Base-by-base conservation (phyloP, 805 yeast genomes). In the Candida michaelii region DNA sequence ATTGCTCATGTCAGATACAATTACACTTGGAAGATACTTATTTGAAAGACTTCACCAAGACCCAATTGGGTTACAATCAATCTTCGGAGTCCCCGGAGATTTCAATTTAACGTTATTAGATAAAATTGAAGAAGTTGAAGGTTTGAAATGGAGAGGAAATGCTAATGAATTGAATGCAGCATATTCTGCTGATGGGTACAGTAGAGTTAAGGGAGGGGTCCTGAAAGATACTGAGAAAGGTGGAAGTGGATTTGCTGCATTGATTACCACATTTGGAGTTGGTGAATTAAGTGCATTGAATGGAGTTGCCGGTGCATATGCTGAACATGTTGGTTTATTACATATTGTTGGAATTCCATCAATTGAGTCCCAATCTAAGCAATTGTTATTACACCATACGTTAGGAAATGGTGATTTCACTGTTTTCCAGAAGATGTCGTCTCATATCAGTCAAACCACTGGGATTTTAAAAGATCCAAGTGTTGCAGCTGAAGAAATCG, bases 91-190 rank as follows among this genome's bases (percentile, higher is more conserved):
- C 43, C 91, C 91, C 47, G 90, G 90, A 56, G 91, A 85, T 65
- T 84, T 83, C 78, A 85, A 84, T 73, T 72, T 83, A 61, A 69
- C 86, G 14, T 66, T 85, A 40, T 69, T 85, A 48, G 90, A 85
- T 59, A 80, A 84, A 59, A 73, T 85, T 56, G 81, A 83, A 62
- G 86, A 82, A 56, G 87, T 83, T 39, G 80, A 77, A 27, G 87
- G 85, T 34, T 59, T 87, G 66, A 77, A 85, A 71, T 87, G 95
- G 96, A 89, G 87, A 39, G 96, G 95, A 57, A 86, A 87, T 64
- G 86, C 93, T 61, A 87, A 88, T 67, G 95, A 87, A 71, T 76
- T 87, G 69, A 88, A 88, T 63, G 93, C 95, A 34, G 86, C 93
- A 31, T 85, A 84, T 54, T 85, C 95, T 40, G 89, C 93, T 35